Evolutionary conservation across 1,139 yeast genomes (phyloP).

Genomic region (Diutina mesorugosa): DNA sequence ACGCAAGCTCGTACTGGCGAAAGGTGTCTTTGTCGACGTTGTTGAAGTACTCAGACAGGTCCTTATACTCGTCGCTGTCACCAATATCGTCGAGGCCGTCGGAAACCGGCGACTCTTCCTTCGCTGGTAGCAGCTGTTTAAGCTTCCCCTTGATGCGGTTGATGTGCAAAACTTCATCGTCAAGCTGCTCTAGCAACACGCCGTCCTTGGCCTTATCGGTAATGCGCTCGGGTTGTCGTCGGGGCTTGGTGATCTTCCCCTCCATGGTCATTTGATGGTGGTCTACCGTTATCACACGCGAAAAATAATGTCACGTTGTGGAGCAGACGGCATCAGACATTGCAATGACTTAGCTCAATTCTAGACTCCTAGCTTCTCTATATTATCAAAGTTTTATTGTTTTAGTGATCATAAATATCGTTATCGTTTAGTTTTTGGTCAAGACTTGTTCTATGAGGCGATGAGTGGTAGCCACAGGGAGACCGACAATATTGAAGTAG

Average conservation of each 20-base stretch:
- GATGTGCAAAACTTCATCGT: constrained; percentile 6
- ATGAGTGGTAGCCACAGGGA: constrained; percentile 57
- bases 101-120: background rate
- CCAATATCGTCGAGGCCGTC: background rate
- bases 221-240: constrained; percentile 8
- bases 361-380: too few relatives aligned
- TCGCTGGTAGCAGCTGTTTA: background rate
- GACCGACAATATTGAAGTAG: constrained; percentile 78
- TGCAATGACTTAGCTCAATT: too few relatives aligned
- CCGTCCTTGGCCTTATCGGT: constrained; percentile 4
- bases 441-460: constrained; percentile 15
- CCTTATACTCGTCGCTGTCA: constrained; percentile 6
- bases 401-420: background rate
- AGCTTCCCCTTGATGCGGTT: constrained; percentile 4
- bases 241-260: constrained; percentile 16
- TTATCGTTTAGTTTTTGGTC: background rate
- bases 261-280: constrained; percentile 7
- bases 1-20: constrained; percentile 58
- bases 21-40: constrained; percentile 31
- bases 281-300: background rate
- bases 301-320: too few relatives aligned
- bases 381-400: too few relatives aligned
- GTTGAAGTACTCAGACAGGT: constrained; percentile 20
- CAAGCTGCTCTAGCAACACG: constrained; percentile 5
- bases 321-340: too few relatives aligned